Evolutionary conservation across 345 rosid species (phyloP), one percentile per base, ranked within the genome.

Genomic region (Hibiscus trionum): DNA sequence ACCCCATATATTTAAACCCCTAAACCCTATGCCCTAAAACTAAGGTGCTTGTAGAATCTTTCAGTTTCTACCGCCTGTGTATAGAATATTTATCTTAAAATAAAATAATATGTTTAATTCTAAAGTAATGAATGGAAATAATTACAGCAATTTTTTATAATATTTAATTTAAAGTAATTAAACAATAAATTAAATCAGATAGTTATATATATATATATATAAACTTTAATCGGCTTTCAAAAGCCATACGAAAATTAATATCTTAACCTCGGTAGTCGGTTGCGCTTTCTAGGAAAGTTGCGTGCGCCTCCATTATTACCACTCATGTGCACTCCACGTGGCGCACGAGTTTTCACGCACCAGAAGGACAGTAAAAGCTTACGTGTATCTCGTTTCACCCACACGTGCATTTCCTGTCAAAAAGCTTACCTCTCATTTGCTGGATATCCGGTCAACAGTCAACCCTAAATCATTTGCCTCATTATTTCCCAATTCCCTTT

Each of bases 241-340:
- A 46, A 9, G 12, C 15, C 11, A 46, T 9, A 9, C 3, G 12
- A 46, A 44, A 10, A 46, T 55, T 55, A 55, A 17, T 55, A 19
- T 19, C 6, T 55, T 19, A 19, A 56, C 12, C 15, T 57, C 61
- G 15, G 61, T 10, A 56, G 29, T 57, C 61, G 16, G 61, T 11
- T 24, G 33, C 3, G 7, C n/a, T 59, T 59, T 59, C 63, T n/a
- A 3, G 63, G 24, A 72, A 44, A 67, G 12, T 66, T 56, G 70
- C 16, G 46, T 27, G 61, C 31, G 14, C 16, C 31, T 21, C 72
- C 67, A 57, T 74, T 66, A 74, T 74, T 58, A 17, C 60, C 47
- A 24, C 9, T 59, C 90, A 84, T 77, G 87, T 90, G 90, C 73
- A 72, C 79, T 81, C 77, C 74, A 81, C 80, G 86, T 82, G 90